These are phyloP conservation scores for Wilcoxina mikolae DNA, from an alignment of 495 filamentous ascomycete species.

Conservation along the genomic window DNA sequence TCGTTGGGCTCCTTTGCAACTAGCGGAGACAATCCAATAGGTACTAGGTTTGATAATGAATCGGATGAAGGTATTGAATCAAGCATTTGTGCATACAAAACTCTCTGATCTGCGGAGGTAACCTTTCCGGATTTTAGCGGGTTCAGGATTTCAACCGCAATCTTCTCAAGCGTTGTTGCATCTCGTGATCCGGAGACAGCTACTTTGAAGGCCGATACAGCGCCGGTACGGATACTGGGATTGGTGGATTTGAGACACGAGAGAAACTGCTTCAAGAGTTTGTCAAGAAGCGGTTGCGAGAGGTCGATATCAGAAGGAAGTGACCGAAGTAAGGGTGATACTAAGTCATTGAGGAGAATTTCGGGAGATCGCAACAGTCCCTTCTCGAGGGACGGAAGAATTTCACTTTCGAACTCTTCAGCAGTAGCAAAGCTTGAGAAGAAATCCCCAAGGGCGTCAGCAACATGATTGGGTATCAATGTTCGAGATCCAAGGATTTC, in stretches of 20 bases:
- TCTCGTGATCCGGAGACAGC: slow-evolving; percentile 45
- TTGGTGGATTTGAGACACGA: slow-evolving; percentile 85
- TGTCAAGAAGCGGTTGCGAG: slow-evolving; percentile 50
- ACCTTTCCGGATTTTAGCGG: slow-evolving; percentile 72
- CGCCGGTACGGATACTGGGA: slow-evolving; percentile 55
- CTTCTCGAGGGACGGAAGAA: slow-evolving; percentile 75
- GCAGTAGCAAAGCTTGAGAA: slow-evolving; percentile 57
- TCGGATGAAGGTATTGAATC: slow-evolving; percentile 42
- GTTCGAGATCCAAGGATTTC: slow-evolving; percentile 72
- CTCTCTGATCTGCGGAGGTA: slow-evolving; percentile 63
- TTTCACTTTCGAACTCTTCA: slow-evolving; percentile 58
- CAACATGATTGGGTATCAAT: slow-evolving; percentile 54
- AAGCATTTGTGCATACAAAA: slow-evolving; percentile 65
- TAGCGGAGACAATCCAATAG: slow-evolving; percentile 45
- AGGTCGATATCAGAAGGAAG: slow-evolving; percentile 60
- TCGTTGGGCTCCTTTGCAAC: slow-evolving; percentile 78
- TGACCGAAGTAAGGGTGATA: slow-evolving; percentile 52
- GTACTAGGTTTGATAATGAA: slow-evolving; percentile 48
- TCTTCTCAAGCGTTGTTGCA: slow-evolving; percentile 42
- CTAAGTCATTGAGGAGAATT: slow-evolving; percentile 62
- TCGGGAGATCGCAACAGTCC: slow-evolving; percentile 78
- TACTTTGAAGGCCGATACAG: slow-evolving; percentile 51
- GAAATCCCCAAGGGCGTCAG: slow-evolving; percentile 64
- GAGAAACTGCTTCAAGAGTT: slow-evolving; percentile 68
- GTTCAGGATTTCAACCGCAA: slow-evolving; percentile 57